These are phyloP conservation scores for Neurospora sp. DNA, from an alignment of 495 filamentous ascomycete species.

Conservation along the genomic window DNA sequence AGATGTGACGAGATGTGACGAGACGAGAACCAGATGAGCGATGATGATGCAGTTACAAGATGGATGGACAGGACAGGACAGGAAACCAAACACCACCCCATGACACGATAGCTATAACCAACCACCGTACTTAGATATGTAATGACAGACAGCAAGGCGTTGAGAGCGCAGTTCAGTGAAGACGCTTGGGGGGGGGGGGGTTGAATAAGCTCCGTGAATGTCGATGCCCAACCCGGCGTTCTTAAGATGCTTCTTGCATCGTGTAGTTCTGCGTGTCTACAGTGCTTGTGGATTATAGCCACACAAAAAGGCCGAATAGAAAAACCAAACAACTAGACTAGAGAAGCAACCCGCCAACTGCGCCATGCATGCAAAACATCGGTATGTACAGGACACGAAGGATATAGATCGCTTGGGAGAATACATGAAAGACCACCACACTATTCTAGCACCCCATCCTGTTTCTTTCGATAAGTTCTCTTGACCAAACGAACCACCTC, in stretches of 20 bases:
- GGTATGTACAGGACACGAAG: too few species aligned
- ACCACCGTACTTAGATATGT: neutral
- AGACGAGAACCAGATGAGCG: neutral
- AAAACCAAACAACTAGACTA: neutral
- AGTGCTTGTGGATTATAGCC: neutral
- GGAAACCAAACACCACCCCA: neutral
- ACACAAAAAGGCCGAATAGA: too few species aligned
- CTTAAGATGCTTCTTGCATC: too few species aligned
- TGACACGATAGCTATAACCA: neutral
- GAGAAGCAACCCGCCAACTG: neutral
- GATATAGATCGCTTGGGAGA: too few species aligned
- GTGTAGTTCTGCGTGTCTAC: too few species aligned
- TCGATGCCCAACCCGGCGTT: too few species aligned
- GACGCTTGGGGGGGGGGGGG: too few species aligned
- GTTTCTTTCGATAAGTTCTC: neutral
- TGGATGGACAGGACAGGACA: neutral
- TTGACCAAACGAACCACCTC: neutral
- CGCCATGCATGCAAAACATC: neutral
- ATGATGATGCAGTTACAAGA: neutral
- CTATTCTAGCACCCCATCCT: too few species aligned
- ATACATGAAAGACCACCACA: too few species aligned
- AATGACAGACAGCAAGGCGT: neutral
- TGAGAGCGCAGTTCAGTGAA: neutral
- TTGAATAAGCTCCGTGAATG: too few species aligned
- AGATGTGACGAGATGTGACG: neutral